Evolutionary conservation across 805 yeast species (phyloP), one percentile per base, ranked within the genome.

Genomic region (Wickerhamia fluorescens): DNA sequence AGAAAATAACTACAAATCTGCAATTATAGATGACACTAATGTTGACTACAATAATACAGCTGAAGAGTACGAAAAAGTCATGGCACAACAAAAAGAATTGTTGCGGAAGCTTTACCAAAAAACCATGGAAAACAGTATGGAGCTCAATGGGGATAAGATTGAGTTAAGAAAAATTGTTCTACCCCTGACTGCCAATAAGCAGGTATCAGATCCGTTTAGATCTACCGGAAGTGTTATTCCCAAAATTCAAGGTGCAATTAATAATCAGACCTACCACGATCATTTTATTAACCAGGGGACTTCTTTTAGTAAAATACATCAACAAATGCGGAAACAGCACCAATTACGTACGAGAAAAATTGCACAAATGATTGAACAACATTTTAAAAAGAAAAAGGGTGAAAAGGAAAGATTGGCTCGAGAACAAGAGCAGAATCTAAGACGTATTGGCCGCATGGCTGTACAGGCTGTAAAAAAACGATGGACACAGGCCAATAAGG

Each of bases 401-500:
- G 95, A 94, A 24, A 85, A 83, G 40, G 97, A 89, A 41, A 72
- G 94, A 34, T 73, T 75, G 34, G 69, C 70, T 14, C 78, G 78
- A 40, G 94, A 82, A 34, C 73, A 77, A 42, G 94, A 87, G 42
- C 80, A 73, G 42, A 73, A 75, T 30, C 64, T 81, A 34, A 63
- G 69, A 33, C 73, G 71, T 35, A 52, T 89, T 19, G 94, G 96
- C n/a, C 73, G 85, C 42, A 69, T 78, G 27, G 82, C 94, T 0
- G 81, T 83, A 2, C 78, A 74, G 43, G 86, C 87, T 24, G 96
- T 92, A 7, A 80, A 80, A 54, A 86, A 78, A 51, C 77, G 92
- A 46, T 92, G 99, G 99, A 61, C 68, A 14, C 67, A 87, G 27
- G 98, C 96, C 2, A 84, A 79, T 37, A 86, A 83, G 50, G 94